phyloP scores from a whole-genome alignment of 2,329 filamentous ascomycete species.

The Lecanosticta acicola region DNA sequence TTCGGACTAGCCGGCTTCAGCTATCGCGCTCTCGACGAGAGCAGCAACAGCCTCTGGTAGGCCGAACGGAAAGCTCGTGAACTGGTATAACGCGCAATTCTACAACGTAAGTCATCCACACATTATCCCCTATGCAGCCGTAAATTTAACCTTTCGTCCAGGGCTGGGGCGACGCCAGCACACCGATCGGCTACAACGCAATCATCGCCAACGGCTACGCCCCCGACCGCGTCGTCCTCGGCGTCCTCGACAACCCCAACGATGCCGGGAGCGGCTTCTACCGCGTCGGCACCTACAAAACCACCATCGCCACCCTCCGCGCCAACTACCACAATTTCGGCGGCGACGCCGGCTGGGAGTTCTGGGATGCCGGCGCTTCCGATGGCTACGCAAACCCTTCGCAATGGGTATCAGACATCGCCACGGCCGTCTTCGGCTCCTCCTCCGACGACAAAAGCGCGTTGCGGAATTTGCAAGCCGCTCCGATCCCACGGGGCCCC shows the following conservation, averaged over 20 bases:
- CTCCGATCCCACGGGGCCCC: conserved; percentile 9
- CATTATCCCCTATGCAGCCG: neutral
- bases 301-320: conserved; percentile 19
- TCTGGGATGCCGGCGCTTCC: conserved; percentile 23
- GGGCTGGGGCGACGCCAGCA: conserved; percentile 27
- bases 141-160: conserved; percentile 6
- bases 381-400: conserved; percentile 15
- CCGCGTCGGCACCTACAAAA: conserved; percentile 13
- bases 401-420: conserved; percentile 20
- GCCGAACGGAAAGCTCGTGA: conserved; percentile 26
- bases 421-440: conserved; percentile 12
- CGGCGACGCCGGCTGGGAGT: conserved; percentile 28
- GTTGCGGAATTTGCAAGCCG: conserved; percentile 3
- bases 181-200: conserved; percentile 22
- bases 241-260: conserved; percentile 21
- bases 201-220: conserved; percentile 23
- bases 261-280: conserved; percentile 28
- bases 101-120: conserved; percentile 14
- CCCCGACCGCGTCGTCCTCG: conserved; percentile 23
- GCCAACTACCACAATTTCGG: conserved; percentile 24
- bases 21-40: conserved; percentile 20
- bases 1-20: conserved; percentile 24
- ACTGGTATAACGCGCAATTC: conserved; percentile 30
- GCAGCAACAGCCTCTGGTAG: conserved; percentile 18
- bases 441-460: neutral